These are phyloP conservation scores for Pisolithus marmoratus DNA, from an alignment of 768 basidiomycete genomes.

Conservation along the genomic window DNA sequence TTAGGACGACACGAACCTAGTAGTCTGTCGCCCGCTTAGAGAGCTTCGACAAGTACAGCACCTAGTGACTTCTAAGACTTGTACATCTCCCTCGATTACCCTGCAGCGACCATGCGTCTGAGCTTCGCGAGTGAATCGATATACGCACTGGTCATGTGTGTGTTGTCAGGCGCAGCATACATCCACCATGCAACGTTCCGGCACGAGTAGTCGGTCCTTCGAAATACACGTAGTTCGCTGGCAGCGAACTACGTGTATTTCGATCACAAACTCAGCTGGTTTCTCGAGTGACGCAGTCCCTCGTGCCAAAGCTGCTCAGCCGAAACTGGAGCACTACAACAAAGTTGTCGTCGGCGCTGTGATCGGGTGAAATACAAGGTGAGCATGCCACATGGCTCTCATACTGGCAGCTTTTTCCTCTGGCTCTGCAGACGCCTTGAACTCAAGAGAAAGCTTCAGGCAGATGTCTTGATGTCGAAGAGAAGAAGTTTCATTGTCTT, in stretches of 20 bases:
- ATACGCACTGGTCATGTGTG: no score
- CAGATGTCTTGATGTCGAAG: conserved; percentile 70
- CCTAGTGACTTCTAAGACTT: no score
- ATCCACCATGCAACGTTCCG: not conserved
- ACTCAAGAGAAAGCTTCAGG: conserved; percentile 72
- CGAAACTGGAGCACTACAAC: conserved; percentile 96
- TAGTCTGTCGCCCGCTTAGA: no score
- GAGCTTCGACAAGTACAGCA: no score
- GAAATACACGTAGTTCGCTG: not conserved
- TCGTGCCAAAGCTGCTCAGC: conserved; percentile 83
- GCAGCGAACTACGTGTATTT: conserved; percentile 86
- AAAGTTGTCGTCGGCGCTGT: conserved; percentile 95
- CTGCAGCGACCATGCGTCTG: no score
- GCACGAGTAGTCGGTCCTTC: not conserved
- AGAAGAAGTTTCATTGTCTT: conserved; percentile 81
- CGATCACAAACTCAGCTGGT: conserved; percentile 64
- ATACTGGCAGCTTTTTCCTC: conserved; percentile 1
- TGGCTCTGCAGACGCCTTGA: conserved; percentile 65
- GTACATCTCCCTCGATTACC: no score
- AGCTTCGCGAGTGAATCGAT: no score
- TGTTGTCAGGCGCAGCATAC: no score
- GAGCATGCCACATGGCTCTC: conserved; percentile 7
- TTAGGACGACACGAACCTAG: no score
- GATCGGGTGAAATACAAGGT: conserved; percentile 91
- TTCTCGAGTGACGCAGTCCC: conserved; percentile 81